Percentiles rank a stretch among this genome's conserved stretches.
Evolutionary conservation across 495 filamentous ascomycete genomes (phyloP).

Genomic region (Hypoxylon lienhwacheense): DNA sequence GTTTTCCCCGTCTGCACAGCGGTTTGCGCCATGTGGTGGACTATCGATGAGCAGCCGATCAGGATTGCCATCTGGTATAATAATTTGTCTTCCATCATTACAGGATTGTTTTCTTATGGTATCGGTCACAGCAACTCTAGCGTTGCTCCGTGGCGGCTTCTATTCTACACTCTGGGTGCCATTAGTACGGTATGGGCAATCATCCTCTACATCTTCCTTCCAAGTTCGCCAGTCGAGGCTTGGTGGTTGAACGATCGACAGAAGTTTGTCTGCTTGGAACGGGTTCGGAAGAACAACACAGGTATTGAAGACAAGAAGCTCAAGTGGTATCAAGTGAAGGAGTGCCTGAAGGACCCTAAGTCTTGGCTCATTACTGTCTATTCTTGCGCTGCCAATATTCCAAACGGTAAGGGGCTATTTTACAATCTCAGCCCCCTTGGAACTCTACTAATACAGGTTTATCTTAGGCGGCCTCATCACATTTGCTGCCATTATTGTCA

Average conservation of each 20-base stretch:
- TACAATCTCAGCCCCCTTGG: background rate
- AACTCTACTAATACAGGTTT: background rate
- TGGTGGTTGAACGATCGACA: slow-evolving; percentile 47
- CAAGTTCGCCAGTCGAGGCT: slow-evolving; percentile 55
- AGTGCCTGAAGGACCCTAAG: slow-evolving; percentile 60
- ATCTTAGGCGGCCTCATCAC: slow-evolving; percentile 53
- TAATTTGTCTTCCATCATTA: slow-evolving; percentile 49
- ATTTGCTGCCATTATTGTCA: slow-evolving; percentile 63
- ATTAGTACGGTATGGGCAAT: slow-evolving; percentile 55
- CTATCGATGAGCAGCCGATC: slow-evolving; percentile 14
- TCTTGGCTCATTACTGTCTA: slow-evolving; percentile 61
- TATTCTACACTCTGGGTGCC: slow-evolving; percentile 51
- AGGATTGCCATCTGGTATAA: slow-evolving; percentile 54
- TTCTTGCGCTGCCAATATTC: slow-evolving; percentile 53
- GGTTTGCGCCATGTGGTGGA: slow-evolving; percentile 25
- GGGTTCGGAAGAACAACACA: slow-evolving; percentile 36
- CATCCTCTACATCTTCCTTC: slow-evolving; percentile 57
- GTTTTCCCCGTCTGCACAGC: slow-evolving; percentile 25
- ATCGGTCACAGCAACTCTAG: slow-evolving; percentile 24
- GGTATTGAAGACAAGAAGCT: slow-evolving; percentile 49
- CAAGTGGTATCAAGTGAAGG: slow-evolving; percentile 60
- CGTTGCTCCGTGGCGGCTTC: slow-evolving; percentile 41
- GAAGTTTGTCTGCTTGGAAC: slow-evolving; percentile 28
- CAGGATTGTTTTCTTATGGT: slow-evolving; percentile 27
- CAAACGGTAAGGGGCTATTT: slow-evolving; percentile 43